phyloP scores from a whole-genome alignment of 1,284 basidiomycete species.

The Cerioporus squamosus region DNA sequence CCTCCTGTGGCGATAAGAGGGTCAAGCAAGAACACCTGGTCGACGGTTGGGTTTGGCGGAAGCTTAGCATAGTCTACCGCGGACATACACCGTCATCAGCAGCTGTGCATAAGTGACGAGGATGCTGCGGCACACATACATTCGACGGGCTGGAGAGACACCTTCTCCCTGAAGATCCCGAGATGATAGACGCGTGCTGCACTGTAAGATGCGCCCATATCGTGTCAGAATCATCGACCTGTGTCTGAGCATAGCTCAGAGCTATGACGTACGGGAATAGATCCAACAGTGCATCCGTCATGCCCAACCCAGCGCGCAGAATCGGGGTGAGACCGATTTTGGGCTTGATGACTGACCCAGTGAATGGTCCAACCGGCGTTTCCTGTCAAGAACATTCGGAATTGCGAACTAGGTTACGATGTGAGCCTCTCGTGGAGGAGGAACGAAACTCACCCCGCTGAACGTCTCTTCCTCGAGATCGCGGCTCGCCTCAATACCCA shows the following conservation, averaged over 20 bases:
- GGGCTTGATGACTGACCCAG: constrained; percentile 67
- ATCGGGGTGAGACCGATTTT: constrained; percentile 90
- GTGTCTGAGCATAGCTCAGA: not conserved
- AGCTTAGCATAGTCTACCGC: constrained; percentile 88
- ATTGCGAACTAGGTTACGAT: not conserved
- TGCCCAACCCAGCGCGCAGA: constrained; percentile 91
- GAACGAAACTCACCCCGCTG: constrained; percentile 54
- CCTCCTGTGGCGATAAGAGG: constrained; percentile 94
- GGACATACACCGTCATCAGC: constrained; percentile 4
- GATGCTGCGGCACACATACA: constrained; percentile 50
- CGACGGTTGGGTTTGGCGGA: constrained; percentile 77
- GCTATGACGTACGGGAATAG: constrained; percentile 71
- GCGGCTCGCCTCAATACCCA: constrained; percentile 79
- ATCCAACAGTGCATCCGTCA: constrained; percentile 85
- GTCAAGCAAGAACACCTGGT: constrained; percentile 86
- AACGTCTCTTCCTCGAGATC: constrained; percentile 64
- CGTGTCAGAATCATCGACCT: no score
- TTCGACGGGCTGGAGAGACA: constrained; percentile 91
- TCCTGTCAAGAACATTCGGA: constrained; percentile 39
- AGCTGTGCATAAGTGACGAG: not conserved
- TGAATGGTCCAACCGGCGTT: constrained; percentile 72
- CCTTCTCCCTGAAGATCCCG: constrained; percentile 90
- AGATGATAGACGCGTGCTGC: constrained; percentile 88
- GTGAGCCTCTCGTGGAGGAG: not conserved
- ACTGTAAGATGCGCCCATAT: constrained; percentile 37